Conservation (phyloP, 1,284 basidiomycete species). For the Porogramme epimiltina region DNA sequence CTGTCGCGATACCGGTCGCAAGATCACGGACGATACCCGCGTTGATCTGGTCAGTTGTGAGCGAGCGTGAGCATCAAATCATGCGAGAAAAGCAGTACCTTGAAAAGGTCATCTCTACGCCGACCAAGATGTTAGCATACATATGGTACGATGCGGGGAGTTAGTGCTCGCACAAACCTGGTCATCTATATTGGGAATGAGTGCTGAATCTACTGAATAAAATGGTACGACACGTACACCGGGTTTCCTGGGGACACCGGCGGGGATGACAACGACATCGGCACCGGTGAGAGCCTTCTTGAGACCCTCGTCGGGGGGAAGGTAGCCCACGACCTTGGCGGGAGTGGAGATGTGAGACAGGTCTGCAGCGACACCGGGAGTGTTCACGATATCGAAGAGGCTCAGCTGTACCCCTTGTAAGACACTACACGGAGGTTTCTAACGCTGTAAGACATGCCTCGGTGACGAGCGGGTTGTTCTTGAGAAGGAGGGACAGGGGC, state of each 20-base stretch:
- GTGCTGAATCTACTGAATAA: conserved; percentile 2
- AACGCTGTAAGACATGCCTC: conserved; percentile 45
- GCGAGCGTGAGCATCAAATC: conserved; percentile 4
- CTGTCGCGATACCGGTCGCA: conserved; percentile 84
- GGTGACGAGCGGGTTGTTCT: conserved; percentile 82
- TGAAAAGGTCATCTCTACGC: conserved; percentile 91
- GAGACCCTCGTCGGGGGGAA: conserved; percentile 78
- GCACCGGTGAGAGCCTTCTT: conserved; percentile 84
- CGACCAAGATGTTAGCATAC: neutral
- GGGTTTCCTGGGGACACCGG: conserved; percentile 96
- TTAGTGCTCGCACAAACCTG: conserved; percentile 54
- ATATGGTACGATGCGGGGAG: conserved; percentile 7
- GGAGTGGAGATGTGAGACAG: conserved; percentile 87
- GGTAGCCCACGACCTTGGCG: conserved; percentile 78
- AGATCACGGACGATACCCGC: conserved; percentile 96
- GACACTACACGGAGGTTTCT: neutral
- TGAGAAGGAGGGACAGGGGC: conserved; percentile 89
- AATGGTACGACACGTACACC: conserved; percentile 57
- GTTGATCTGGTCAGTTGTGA: conserved; percentile 90
- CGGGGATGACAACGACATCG: conserved; percentile 93
- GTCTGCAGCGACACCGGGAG: conserved; percentile 95
- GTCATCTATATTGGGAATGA: conserved; percentile 60
- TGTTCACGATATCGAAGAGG: conserved; percentile 96
- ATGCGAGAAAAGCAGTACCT: conserved; percentile 45
- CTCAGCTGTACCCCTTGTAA: conserved; percentile 54